phyloP scores from a whole-genome alignment of 1,139 yeast genomes.

The Entelexis sorbosivorans region DNA sequence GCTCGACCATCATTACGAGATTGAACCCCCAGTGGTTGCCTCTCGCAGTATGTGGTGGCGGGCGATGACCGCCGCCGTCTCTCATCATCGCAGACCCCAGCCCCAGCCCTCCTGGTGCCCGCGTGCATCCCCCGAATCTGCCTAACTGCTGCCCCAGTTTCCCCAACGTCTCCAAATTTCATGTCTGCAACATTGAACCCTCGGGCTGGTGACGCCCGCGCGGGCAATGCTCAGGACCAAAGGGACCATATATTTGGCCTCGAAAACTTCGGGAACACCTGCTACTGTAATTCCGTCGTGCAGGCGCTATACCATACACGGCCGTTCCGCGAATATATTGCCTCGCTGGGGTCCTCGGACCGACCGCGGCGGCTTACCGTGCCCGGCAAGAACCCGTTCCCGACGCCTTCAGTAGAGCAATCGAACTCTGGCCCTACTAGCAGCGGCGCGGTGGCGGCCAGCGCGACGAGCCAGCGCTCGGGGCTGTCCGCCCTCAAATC shows the following conservation, averaged over 20 bases:
- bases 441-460: background rate
- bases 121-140: too few relatives aligned
- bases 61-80: too few relatives aligned
- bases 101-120: too few relatives aligned
- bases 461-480: slow-evolving; percentile 6
- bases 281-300: slow-evolving; percentile 85
- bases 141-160: background rate
- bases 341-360: slow-evolving; percentile 30
- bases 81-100: too few relatives aligned
- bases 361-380: slow-evolving; percentile 12
- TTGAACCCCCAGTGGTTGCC: too few relatives aligned
- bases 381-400: slow-evolving; percentile 15
- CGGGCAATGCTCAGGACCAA: slow-evolving; percentile 22
- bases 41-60: too few relatives aligned
- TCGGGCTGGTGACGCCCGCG: background rate
- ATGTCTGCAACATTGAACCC: background rate
- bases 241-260: slow-evolving; percentile 64
- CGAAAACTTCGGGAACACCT: slow-evolving; percentile 89
- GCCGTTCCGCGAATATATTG: slow-evolving; percentile 51
- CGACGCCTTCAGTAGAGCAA: background rate
- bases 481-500: background rate
- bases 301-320: slow-evolving; percentile 76
- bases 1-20: too few relatives aligned
- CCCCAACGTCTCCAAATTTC: background rate
- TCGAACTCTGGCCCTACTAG: background rate